Base-by-base conservation (phyloP, 768 basidiomycete species). In the Pisolithus sp. region DNA sequence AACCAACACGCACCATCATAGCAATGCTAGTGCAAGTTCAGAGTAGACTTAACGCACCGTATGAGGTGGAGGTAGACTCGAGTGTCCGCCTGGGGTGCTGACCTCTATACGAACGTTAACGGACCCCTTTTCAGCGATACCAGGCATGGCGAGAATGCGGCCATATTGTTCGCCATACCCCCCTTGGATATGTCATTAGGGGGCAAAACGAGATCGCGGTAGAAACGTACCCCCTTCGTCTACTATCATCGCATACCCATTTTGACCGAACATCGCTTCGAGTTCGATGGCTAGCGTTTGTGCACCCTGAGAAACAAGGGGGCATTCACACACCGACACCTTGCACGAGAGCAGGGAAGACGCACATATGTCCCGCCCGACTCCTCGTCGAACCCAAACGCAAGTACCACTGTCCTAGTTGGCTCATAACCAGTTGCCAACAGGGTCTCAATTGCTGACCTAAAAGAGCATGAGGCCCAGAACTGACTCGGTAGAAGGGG, bases 331-430 rank as follows among this genome's bases (percentile, higher is more conserved):
- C 23, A 39, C 6, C 9, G n/a, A 42, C 26, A 45, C n/a, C 15
- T 26, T 23, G 21, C 45, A 23, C 2, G 30, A n/a, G 43, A 48
- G 8, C 7, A 7, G 7, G 6, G 26, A 38, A 38, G n/a, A 24
- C 28, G 53, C 68, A 78, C 80, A 56, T 75, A 66, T 31, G 49
- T 48, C 39, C 83, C 83, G 49, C 74, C 72, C 49, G 78, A 72
- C 69, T 89, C 88, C 62, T 90, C 89, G 57, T 90, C 89, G 56
- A 88, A 90, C 1, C 89, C 84, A 55, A 79, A 85, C 3, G 82
- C 72, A 52, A 85, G 71, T 1, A 85, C 78, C 23, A 85, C 67
- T 0, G 77, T 81, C 43, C 88, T 74, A 4, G 73, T 73, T 17
- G 91, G 89, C 49, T 76, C 63, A 67, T 83, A 91, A 3, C 76